These are phyloP conservation scores for Microsporum ferrugineum DNA, from an alignment of 2,329 filamentous ascomycete species.

Conservation along the genomic window DNA sequence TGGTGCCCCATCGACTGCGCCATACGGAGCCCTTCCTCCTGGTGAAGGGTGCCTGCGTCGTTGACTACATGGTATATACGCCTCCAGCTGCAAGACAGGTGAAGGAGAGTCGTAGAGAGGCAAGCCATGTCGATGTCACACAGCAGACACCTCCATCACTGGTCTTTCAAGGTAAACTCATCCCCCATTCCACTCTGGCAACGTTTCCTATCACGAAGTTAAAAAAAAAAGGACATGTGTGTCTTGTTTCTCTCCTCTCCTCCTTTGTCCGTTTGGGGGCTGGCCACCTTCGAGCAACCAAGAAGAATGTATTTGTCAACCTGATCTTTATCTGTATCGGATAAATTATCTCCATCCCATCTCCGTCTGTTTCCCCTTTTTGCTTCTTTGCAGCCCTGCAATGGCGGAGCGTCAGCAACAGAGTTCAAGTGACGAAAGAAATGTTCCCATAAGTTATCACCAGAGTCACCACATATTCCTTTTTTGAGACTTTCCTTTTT, in stretches of 20 bases:
- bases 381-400: conserved; percentile 1
- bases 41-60: background rate
- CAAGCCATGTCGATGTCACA: background rate
- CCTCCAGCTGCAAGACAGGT: background rate
- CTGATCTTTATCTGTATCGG: background rate
- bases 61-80: background rate
- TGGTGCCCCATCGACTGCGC: background rate
- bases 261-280: background rate
- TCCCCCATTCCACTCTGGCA: background rate
- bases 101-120: background rate
- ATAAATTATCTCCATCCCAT: background rate
- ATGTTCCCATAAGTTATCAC: background rate
- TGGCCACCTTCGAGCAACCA: background rate
- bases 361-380: background rate
- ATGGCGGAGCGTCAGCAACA: background rate
- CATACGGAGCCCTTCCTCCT: too few species aligned
- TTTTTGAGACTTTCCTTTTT: background rate
- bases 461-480: conserved; percentile 3
- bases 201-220: background rate
- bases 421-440: conserved; percentile 2
- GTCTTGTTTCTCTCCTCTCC: too few species aligned
- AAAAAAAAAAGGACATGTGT: background rate
- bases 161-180: background rate
- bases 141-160: background rate
- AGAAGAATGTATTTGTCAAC: background rate